Conservation (phyloP, 345 rosid species). For the Camelina neglecta region DNA sequence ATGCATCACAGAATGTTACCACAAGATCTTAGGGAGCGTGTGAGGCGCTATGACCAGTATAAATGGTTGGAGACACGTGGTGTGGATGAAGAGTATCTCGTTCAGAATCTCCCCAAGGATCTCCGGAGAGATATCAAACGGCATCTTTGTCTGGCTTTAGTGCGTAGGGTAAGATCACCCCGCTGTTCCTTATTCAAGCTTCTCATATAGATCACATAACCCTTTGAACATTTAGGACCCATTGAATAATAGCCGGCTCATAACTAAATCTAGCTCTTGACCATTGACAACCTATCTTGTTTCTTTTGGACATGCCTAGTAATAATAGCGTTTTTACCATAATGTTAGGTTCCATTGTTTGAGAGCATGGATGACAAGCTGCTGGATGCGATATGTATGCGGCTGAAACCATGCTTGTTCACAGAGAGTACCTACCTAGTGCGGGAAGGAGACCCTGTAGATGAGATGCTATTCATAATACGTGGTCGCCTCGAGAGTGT, state of each 20-base stretch:
- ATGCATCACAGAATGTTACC: conserved; percentile 98
- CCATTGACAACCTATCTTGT: background rate
- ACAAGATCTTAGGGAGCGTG: conserved; percentile 77
- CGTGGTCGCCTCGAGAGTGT: conserved; percentile 94
- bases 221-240: conserved; percentile 9
- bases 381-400: conserved; percentile 94
- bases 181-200: conserved; percentile 6
- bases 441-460: conserved; percentile 94
- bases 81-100: conserved; percentile 84
- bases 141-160: conserved; percentile 89
- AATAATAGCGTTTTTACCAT: conserved; percentile 19
- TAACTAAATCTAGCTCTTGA: background rate
- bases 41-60: conserved; percentile 91
- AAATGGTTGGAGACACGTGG: conserved; percentile 98
- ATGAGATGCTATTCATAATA: conserved; percentile 93
- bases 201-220: background rate
- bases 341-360: conserved; percentile 73
- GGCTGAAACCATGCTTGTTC: conserved; percentile 82
- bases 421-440: conserved; percentile 81
- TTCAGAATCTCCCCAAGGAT: conserved; percentile 87
- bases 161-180: conserved; percentile 70
- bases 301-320: background rate
- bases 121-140: conserved; percentile 92
- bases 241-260: background rate
- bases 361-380: conserved; percentile 91